Evolutionary conservation across 2,329 filamentous ascomycete genomes (phyloP).

Genomic region (Atkinsonella texensis): DNA sequence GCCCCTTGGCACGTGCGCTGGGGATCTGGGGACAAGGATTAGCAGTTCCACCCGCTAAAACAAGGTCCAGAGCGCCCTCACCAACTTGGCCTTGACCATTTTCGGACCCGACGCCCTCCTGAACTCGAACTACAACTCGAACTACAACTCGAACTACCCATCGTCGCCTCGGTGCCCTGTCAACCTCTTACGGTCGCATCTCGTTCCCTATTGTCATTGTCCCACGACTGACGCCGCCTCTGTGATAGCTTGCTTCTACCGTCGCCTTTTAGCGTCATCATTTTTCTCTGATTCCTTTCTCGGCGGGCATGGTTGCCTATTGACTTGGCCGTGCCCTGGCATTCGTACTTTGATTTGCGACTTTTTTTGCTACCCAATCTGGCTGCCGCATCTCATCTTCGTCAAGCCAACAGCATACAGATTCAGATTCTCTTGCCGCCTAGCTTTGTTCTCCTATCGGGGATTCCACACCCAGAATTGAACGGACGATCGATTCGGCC

Average conservation of each 20-base stretch:
- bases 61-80: not conserved
- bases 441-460: not conserved
- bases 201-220: not conserved
- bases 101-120: not conserved
- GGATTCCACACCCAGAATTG: not conserved
- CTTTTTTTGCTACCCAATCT: conserved; percentile 5
- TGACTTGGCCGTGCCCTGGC: conserved; percentile 1
- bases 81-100: not conserved
- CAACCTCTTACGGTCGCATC: not conserved
- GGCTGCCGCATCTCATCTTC: not conserved
- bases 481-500: not conserved
- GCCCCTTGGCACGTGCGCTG: not conserved
- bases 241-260: not conserved
- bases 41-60: not conserved
- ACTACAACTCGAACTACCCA: too few species aligned
- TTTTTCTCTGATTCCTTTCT: conserved; percentile 7
- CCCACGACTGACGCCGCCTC: not conserved
- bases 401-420: not conserved
- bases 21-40: not conserved
- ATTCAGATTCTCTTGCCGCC: not conserved
- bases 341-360: not conserved
- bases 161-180: not conserved
- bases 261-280: not conserved
- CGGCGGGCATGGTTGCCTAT: conserved; percentile 13
- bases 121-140: too few species aligned